Evolutionary conservation across 2,329 filamentous ascomycete genomes (phyloP), one percentile per base, ranked within the genome.

Genomic region (Clonostachys solani): DNA sequence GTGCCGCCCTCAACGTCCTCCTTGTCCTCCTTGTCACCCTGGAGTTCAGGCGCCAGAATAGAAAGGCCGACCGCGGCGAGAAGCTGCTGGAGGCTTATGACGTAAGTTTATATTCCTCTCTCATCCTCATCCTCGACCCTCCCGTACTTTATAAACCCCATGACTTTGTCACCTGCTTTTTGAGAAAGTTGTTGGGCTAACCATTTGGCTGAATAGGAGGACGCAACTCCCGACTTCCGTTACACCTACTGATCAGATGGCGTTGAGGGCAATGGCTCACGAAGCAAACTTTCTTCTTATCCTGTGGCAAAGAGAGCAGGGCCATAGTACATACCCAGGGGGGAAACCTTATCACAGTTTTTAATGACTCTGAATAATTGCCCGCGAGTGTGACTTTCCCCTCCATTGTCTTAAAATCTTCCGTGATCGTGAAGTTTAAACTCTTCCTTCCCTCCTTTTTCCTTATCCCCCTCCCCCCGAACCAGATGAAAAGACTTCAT

Each of bases 11-110:
- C 42, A 74, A 60, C 19, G 56, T 80, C 4, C 29, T 78, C 5
- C 50, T 80, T 16, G 75, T 80, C 1, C 45, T 54, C 3, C 9
- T 71, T 1, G 58, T 71, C 19, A 72, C 67, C 18, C 23, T 73
- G 4, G 60, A 64, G 5, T 78, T 74, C 50, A 64, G 63, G 50
- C 50, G 65, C 13, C 58, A 69, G 53, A 81, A 82, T 52, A 60
- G 56, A 47, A 69, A 71, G 59, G 78, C 78, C 0, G 75, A 81
- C n/a, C 61, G 70, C 33, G 76, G 76, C 43, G 74, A 78, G 63
- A 73, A 68, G 57, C 60, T 74, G 50, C 62, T 81, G 12, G 78
- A 82, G 61, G 60, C 63, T 16, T 62, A 70, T 40, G 69, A 77
- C 53, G 75, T 78, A 60, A 68, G 74, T 66, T 23, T 12, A 29